phyloP scores from a whole-genome alignment of 805 yeast genomes.

The Huiozyma naganishii region DNA sequence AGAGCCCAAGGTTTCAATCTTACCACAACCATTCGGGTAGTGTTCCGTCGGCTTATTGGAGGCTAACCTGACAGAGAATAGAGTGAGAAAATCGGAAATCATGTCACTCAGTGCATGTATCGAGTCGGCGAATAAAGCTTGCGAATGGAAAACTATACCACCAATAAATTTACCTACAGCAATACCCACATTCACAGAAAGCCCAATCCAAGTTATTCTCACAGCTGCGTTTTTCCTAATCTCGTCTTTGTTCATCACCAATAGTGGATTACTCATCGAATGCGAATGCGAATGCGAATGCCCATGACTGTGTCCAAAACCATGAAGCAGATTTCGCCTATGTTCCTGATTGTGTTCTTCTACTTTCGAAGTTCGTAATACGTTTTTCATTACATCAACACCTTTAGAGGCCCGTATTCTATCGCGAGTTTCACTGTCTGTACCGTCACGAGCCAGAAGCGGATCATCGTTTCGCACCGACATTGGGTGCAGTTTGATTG shows the following conservation, averaged over 20 bases:
- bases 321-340: background rate
- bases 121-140: conserved; percentile 87
- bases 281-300: conserved; percentile 16
- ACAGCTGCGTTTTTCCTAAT: conserved; percentile 67
- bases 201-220: conserved; percentile 82
- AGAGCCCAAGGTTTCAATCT: conserved; percentile 85
- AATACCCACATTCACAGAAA: conserved; percentile 69
- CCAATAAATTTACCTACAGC: conserved; percentile 79
- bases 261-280: conserved; percentile 19
- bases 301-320: conserved; percentile 5
- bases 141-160: conserved; percentile 87
- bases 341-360: background rate
- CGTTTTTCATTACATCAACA: too few relatives aligned
- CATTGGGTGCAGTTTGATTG: too few relatives aligned
- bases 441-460: too few relatives aligned
- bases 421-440: too few relatives aligned
- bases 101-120: conserved; percentile 86
- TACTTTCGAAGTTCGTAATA: too few relatives aligned
- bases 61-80: conserved; percentile 78
- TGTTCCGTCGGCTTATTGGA: conserved; percentile 42
- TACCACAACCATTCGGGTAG: conserved; percentile 87
- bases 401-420: too few relatives aligned
- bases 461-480: too few relatives aligned
- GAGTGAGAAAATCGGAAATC: conserved; percentile 78
- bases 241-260: conserved; percentile 33